Percentiles rank a stretch among this genome's conserved stretches.
phyloP scores from a whole-genome alignment of 169 alveolate species.

The Cryptosporidium muris region DNA sequence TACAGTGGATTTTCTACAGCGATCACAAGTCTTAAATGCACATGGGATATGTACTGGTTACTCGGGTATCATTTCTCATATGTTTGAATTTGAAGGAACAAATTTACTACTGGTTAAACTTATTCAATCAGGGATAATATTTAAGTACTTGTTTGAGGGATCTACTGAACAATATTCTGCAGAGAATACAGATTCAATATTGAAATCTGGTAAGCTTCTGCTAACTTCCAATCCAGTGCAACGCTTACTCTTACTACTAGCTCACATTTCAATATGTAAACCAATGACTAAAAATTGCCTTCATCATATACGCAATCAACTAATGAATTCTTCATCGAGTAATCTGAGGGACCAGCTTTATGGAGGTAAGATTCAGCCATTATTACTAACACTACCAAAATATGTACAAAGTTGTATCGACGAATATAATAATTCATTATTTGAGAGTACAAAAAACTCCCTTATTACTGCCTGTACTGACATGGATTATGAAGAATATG shows the following conservation, averaged over 20 bases:
- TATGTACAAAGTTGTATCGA: constrained; percentile 35
- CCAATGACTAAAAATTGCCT: constrained; percentile 66
- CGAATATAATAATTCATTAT: constrained; percentile 19
- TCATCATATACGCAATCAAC: constrained; percentile 17
- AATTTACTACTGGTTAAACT: constrained; percentile 33
- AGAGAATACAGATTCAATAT: no score
- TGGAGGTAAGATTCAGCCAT: constrained; percentile 40
- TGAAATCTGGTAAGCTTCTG: background rate
- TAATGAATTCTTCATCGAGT: constrained; percentile 30
- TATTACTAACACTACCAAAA: constrained; percentile 54
- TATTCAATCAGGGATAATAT: constrained; percentile 53
- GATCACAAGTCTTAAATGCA: constrained; percentile 58
- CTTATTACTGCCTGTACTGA: constrained; percentile 39
- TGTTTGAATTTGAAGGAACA: constrained; percentile 67
- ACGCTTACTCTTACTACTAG: constrained; percentile 31
- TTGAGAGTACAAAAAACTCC: constrained; percentile 36
- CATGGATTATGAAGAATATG: constrained; percentile 5
- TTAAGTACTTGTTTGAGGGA: constrained; percentile 17
- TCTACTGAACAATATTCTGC: background rate
- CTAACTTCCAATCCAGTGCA: constrained; percentile 40
- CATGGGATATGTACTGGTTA: constrained; percentile 63
- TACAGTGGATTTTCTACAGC: constrained; percentile 26
- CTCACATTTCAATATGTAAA: constrained; percentile 32
- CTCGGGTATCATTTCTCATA: constrained; percentile 58
- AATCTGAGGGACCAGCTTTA: constrained; percentile 19